phyloP scores from a whole-genome alignment of 2,329 filamentous ascomycete species.

The Rhytidhysteron rufulum region DNA sequence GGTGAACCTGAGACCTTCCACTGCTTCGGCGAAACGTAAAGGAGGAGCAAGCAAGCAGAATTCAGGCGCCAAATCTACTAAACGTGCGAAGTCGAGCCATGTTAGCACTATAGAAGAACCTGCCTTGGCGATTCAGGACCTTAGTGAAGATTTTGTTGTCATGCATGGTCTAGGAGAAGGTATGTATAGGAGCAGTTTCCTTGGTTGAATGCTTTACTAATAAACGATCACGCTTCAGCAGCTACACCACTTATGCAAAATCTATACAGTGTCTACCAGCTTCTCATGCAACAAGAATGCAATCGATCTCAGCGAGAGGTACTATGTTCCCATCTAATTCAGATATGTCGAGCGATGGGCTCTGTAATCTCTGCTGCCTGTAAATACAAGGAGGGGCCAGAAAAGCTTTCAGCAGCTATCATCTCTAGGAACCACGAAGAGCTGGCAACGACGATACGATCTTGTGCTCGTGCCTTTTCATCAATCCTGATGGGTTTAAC shows the following conservation, averaged over 20 bases:
- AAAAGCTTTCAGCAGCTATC: constrained; percentile 6
- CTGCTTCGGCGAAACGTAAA: constrained; percentile 18
- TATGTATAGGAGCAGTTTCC: constrained; percentile 6
- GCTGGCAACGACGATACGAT: constrained; percentile 21
- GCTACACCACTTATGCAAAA: constrained; percentile 19
- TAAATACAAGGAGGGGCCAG: constrained; percentile 8
- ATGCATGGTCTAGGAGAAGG: constrained; percentile 23
- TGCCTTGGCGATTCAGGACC: constrained; percentile 13
- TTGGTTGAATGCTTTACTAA: background rate
- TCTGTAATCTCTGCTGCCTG: constrained; percentile 20
- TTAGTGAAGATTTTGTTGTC: constrained; percentile 24
- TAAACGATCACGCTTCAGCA: constrained; percentile 9
- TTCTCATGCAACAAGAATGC: constrained; percentile 14
- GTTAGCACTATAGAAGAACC: constrained; percentile 7
- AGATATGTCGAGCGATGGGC: constrained; percentile 18
- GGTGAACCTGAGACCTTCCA: background rate
- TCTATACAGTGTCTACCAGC: constrained; percentile 25
- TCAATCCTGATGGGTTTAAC: constrained; percentile 27
- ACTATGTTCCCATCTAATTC: constrained; percentile 23
- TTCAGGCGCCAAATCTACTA: constrained; percentile 7
- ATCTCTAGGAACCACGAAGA: constrained; percentile 19
- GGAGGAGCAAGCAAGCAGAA: constrained; percentile 6
- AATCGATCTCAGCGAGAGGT: constrained; percentile 10
- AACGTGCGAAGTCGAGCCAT: constrained; percentile 13
- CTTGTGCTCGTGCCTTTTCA: constrained; percentile 28